Conservation (phyloP, 140 eudicot species). For the Anethum foeniculum region DNA sequence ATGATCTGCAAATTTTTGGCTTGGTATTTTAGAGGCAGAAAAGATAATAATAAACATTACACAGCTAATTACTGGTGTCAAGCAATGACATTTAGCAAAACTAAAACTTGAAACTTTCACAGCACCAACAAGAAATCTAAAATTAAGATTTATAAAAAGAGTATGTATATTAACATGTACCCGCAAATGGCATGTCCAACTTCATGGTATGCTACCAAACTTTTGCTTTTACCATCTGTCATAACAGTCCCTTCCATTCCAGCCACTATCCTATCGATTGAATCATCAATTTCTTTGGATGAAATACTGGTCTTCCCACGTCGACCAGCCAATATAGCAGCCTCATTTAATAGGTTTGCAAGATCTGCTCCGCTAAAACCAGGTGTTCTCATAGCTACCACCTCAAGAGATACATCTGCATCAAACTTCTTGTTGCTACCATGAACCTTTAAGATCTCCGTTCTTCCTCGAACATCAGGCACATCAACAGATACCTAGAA, state of each 20-base stretch:
- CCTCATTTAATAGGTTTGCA: slow-evolving; percentile 87
- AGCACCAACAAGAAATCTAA: background rate
- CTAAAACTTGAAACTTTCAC: background rate
- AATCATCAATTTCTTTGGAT: slow-evolving; percentile 88
- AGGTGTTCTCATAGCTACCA: slow-evolving; percentile 97
- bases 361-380: slow-evolving; percentile 99
- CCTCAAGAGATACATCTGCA: slow-evolving; percentile 83
- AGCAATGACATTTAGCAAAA: background rate
- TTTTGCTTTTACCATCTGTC: slow-evolving; percentile 95
- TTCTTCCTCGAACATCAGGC: slow-evolving; percentile 87
- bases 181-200: slow-evolving; percentile 99
- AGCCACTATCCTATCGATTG: slow-evolving; percentile 91
- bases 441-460: slow-evolving; percentile 92
- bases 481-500: slow-evolving; percentile 83
- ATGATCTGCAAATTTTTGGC: background rate
- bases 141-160: background rate
- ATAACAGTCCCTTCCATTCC: slow-evolving; percentile 99
- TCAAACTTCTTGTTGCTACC: slow-evolving; percentile 81
- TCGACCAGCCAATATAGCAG: slow-evolving; percentile 88
- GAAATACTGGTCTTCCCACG: slow-evolving; percentile 73
- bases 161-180: slow-evolving; percentile 26
- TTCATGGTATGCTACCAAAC: slow-evolving; percentile 93
- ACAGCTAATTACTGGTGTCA: background rate
- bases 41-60: background rate
- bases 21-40: background rate